Evolutionary conservation across 768 basidiomycete species (phyloP), one percentile per base, ranked within the genome.

Genomic region (Plicaturopsis crispa): DNA sequence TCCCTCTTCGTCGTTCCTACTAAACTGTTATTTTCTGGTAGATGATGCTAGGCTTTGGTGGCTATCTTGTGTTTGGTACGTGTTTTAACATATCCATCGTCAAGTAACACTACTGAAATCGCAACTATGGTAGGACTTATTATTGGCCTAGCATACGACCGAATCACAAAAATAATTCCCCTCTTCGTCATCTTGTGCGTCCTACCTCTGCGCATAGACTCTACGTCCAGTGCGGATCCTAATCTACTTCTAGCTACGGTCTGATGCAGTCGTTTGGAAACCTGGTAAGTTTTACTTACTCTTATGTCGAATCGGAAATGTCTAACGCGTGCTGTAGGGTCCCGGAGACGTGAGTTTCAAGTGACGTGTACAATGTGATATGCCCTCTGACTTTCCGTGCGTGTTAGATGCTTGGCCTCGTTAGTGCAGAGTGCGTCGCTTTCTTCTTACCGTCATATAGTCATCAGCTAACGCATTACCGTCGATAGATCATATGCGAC

Each of bases 251-350:
- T 41, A 79, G 77, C 46, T 84, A 81, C 53, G 83, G 78, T 2
- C 58, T 82, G 38, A 80, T 84, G 80, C 77, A 82, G 47, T 80
- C 75, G 3, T 72, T 67, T 32, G 81, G 80, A n/a, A 84, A 84
- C 48, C 34, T 83, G 60, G 76, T 73, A 50, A 26, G 61, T 50
- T 14, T 12, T 24, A 30, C 24, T 24, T 16, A 16, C 20, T 26
- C 10, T 19, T 42, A 21, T 17, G 12, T 18, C 36, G 17, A 20
- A n/a, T n/a, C n/a, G n/a, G n/a, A n/a, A n/a, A n/a, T n/a, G n/a
- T n/a, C n/a, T n/a, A n/a, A n/a, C n/a, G n/a, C n/a, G n/a, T n/a
- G n/a, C n/a, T n/a, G n/a, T n/a, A n/a, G n/a, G n/a, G n/a, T n/a
- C n/a, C n/a, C n/a, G n/a, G n/a, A n/a, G n/a, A n/a, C n/a, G n/a